Evolutionary conservation across 306 rosid genomes (phyloP).

Genomic region (Argentina anserina): DNA sequence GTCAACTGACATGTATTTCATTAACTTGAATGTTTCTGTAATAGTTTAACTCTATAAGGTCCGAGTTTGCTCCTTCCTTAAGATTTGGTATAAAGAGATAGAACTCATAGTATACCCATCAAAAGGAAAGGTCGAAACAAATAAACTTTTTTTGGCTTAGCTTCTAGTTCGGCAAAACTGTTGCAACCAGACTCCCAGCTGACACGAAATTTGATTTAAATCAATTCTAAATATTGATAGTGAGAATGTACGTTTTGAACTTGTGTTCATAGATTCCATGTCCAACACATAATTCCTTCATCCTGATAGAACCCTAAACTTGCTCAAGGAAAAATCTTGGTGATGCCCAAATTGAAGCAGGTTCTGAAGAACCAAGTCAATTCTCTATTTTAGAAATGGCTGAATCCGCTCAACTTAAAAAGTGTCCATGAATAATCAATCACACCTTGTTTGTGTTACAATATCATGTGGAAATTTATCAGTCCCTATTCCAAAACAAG

Average conservation of each 20-base stretch:
- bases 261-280: background rate
- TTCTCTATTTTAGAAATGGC: background rate
- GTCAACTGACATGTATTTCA: background rate
- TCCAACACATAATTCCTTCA: background rate
- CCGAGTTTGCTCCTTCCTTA: background rate
- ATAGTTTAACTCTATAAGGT: background rate
- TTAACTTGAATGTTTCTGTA: background rate
- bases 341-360: background rate
- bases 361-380: background rate
- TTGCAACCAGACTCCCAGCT: background rate
- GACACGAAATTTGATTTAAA: background rate
- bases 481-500: background rate
- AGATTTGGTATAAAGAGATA: too few species aligned
- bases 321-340: background rate
- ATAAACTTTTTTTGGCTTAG: background rate
- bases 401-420: background rate
- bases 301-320: background rate
- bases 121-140: background rate
- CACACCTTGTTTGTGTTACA: background rate
- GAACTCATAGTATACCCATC: background rate
- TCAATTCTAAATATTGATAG: background rate
- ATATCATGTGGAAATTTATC: background rate
- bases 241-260: background rate
- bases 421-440: background rate
- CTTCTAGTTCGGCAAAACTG: slow-evolving; percentile 1